phyloP scores from a whole-genome alignment of 306 rosid genomes.

The Calophaca sinica region DNA sequence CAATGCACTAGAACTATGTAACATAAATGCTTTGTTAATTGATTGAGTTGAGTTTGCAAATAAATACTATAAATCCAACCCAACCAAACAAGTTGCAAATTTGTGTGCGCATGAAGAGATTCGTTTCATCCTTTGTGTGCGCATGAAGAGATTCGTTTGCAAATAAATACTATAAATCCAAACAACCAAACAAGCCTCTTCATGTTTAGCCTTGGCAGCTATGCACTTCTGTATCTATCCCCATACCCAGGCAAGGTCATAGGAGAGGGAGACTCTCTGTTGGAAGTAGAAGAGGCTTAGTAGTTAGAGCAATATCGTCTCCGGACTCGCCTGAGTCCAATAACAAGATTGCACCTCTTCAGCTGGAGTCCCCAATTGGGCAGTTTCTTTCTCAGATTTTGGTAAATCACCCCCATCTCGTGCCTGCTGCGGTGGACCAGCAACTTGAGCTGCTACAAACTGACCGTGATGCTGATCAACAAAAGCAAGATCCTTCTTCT shows the following conservation, averaged over 20 bases:
- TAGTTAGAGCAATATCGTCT: constrained; percentile 58
- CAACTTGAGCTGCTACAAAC: constrained; percentile 91
- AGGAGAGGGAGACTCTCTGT: constrained; percentile 13
- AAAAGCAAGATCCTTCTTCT: constrained; percentile 65
- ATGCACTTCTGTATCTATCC: constrained; percentile 44
- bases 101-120: neutral
- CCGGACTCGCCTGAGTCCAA: constrained; percentile 60
- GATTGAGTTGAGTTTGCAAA: neutral
- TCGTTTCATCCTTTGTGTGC: neutral
- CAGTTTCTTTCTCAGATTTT: constrained; percentile 87
- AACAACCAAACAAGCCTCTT: neutral
- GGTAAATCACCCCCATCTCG: constrained; percentile 87
- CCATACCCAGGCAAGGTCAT: constrained; percentile 49
- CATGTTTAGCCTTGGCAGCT: constrained; percentile 53
- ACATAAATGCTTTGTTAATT: neutral
- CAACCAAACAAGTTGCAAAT: neutral
- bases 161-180: neutral
- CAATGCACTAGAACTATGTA: neutral
- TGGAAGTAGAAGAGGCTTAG: constrained; percentile 60
- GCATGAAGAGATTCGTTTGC: too few relatives aligned
- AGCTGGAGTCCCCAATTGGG: constrained; percentile 89
- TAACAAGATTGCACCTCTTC: constrained; percentile 84
- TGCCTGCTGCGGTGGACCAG: constrained; percentile 94
- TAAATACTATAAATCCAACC: neutral
- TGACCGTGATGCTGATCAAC: constrained; percentile 79